Conservation (phyloP, 805 yeast species). For the Wickerhamiella cacticola region DNA sequence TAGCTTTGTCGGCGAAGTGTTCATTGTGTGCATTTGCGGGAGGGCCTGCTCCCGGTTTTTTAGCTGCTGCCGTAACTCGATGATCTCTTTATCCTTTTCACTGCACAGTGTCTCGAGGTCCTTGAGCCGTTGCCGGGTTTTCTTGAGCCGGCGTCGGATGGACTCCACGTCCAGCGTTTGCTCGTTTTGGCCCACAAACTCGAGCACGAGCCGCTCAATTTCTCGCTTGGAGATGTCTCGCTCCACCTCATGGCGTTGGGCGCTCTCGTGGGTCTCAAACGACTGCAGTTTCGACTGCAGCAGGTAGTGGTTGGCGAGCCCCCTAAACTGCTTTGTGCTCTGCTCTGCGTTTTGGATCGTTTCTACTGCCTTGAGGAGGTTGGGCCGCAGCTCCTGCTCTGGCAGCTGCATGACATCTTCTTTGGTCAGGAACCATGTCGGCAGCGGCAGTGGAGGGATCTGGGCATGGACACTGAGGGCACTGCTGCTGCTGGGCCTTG, state of each 20-base stretch:
- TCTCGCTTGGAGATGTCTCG: conserved; percentile 35
- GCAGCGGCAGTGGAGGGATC: conserved; percentile 22
- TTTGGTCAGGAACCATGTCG: conserved; percentile 17
- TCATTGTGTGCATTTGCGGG: conserved; percentile 19
- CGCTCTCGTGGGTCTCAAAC: conserved; percentile 35
- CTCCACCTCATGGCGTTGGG: conserved; percentile 39
- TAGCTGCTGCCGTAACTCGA: conserved; percentile 30
- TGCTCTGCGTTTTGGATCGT: conserved; percentile 19
- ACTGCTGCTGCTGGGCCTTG: neutral
- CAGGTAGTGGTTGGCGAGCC: conserved; percentile 19
- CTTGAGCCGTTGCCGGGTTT: conserved; percentile 34
- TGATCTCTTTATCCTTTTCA: conserved; percentile 37
- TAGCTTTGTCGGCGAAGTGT: conserved; percentile 13
- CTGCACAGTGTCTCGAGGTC: conserved; percentile 36
- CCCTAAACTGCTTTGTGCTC: conserved; percentile 22
- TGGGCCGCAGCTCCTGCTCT: conserved; percentile 14
- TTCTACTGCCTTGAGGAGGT: conserved; percentile 19
- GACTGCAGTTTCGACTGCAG: conserved; percentile 34
- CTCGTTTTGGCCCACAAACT: conserved; percentile 28
- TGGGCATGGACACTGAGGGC: conserved; percentile 1
- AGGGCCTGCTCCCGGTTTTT: conserved; percentile 18
- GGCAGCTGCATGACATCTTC: conserved; percentile 17
- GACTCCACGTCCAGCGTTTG: conserved; percentile 30
- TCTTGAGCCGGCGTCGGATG: conserved; percentile 30
- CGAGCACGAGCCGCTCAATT: conserved; percentile 34